These are phyloP conservation scores for Mortierella sp. DNA, from an alignment of 371 early-diverging fungal genomes.

Conservation along the genomic window DNA sequence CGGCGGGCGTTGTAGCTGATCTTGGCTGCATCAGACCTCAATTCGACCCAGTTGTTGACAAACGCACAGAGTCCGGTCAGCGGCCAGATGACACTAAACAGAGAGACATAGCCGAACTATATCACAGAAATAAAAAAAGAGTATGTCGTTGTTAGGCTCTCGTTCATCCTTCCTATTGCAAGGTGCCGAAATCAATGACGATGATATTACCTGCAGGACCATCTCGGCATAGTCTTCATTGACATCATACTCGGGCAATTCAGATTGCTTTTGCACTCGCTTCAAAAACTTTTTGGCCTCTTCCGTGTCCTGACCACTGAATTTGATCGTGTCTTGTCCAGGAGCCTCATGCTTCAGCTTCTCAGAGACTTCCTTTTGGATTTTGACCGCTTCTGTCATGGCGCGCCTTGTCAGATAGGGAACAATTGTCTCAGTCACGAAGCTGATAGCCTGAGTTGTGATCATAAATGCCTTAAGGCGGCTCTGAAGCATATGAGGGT, in stretches of 20 bases:
- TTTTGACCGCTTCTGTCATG: constrained; percentile 58
- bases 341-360: constrained; percentile 17
- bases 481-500: constrained; percentile 70
- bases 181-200: too few species aligned
- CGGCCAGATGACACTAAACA: constrained; percentile 89
- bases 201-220: constrained; percentile 77
- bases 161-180: too few species aligned
- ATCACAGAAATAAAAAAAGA: background rate
- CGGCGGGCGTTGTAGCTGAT: constrained; percentile 74
- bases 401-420: constrained; percentile 70
- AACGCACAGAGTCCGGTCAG: constrained; percentile 83
- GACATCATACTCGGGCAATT: constrained; percentile 81
- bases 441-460: constrained; percentile 85
- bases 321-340: constrained; percentile 10
- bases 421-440: constrained; percentile 78
- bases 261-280: constrained; percentile 62
- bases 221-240: constrained; percentile 93
- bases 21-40: constrained; percentile 90
- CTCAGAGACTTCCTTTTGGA: constrained; percentile 30
- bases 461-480: constrained; percentile 84
- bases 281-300: constrained; percentile 63
- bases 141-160: background rate
- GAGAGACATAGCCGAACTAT: constrained; percentile 81
- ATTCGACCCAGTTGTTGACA: constrained; percentile 89
- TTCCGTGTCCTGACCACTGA: constrained; percentile 39